Evolutionary conservation across 2,329 filamentous ascomycete genomes (phyloP).

Genomic region (Emericellopsis atlantica): DNA sequence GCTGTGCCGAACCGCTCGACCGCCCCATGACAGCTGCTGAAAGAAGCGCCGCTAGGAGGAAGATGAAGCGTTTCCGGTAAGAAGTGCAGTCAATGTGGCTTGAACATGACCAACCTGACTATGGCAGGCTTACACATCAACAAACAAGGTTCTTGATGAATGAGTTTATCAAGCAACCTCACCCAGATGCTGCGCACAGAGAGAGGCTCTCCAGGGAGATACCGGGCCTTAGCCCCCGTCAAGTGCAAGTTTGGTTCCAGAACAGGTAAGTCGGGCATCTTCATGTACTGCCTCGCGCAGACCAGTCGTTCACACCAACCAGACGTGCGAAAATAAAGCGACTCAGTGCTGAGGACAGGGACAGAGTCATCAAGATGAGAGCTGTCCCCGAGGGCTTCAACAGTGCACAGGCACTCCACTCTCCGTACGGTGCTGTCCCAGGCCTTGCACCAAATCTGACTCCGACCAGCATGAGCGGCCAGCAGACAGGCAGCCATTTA

Average conservation of each 20-base stretch:
- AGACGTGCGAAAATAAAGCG: constrained; percentile 63
- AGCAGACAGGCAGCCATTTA: constrained; percentile 41
- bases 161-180: constrained; percentile 88
- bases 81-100: constrained; percentile 4
- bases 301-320: constrained; percentile 6
- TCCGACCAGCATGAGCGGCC: constrained; percentile 34
- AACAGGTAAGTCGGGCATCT: constrained; percentile 57
- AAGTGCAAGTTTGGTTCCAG: constrained; percentile 98
- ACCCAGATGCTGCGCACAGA: constrained; percentile 82
- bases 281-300: not conserved
- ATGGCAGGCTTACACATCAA: constrained; percentile 71
- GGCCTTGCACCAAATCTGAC: constrained; percentile 33
- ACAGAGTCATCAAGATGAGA: constrained; percentile 60
- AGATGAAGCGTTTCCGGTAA: constrained; percentile 74
- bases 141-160: constrained; percentile 98
- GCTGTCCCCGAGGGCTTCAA: constrained; percentile 61
- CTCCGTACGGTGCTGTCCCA: constrained; percentile 50
- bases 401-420: constrained; percentile 56
- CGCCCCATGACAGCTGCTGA: constrained; percentile 42
- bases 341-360: constrained; percentile 55
- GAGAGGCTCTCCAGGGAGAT: constrained; percentile 83
- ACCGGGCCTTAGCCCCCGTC: constrained; percentile 77
- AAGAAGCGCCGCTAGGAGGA: constrained; percentile 42
- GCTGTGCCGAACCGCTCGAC: constrained; percentile 14
- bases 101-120: constrained; percentile 3